Percentiles rank a stretch among this genome's conserved stretches.
phyloP scores from a whole-genome alignment of 2,329 filamentous ascomycete genomes.

The Dryadomyces quercivorus region DNA sequence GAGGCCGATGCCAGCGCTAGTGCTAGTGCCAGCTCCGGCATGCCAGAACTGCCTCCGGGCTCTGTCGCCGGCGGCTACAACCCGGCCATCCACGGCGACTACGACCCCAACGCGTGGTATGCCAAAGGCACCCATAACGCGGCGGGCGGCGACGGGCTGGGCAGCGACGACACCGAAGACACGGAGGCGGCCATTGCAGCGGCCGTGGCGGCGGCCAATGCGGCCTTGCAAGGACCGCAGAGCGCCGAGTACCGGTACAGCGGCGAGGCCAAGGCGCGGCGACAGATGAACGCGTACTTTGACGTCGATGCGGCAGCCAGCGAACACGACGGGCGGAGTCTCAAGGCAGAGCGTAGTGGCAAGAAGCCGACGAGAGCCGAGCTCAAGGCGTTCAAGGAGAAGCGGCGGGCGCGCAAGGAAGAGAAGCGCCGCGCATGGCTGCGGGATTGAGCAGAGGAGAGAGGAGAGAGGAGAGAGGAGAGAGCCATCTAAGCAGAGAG shows the following conservation, averaged over 20 bases:
- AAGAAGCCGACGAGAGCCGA: slow-evolving; percentile 79
- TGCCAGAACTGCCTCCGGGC: slow-evolving; percentile 8
- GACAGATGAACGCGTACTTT: slow-evolving; percentile 91
- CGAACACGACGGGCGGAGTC: slow-evolving; percentile 74
- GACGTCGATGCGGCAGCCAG: slow-evolving; percentile 93
- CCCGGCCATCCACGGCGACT: slow-evolving; percentile 89
- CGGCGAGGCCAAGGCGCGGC: slow-evolving; percentile 73
- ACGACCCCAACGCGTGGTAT: slow-evolving; percentile 93
- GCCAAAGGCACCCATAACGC: slow-evolving; percentile 37
- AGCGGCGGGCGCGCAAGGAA: slow-evolving; percentile 78
- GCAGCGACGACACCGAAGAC: slow-evolving; percentile 16
- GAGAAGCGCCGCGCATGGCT: slow-evolving; percentile 91
- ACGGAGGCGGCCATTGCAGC: slow-evolving; percentile 11
- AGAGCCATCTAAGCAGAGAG: too few relatives aligned
- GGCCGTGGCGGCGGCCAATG: slow-evolving; percentile 25
- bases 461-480: too few relatives aligned
- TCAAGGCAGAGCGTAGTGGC: slow-evolving; percentile 79
- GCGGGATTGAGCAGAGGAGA: slow-evolving; percentile 50
- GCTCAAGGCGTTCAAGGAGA: slow-evolving; percentile 84
- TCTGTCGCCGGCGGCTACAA: slow-evolving; percentile 61
- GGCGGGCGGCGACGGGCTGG: slow-evolving; percentile 10
- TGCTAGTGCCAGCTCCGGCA: neutral
- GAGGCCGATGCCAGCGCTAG: slow-evolving; percentile 17
- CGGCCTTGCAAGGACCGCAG: slow-evolving; percentile 60
- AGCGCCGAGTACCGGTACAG: slow-evolving; percentile 60